Evolutionary conservation across 768 basidiomycete species (phyloP).

Genomic region (Russula abietina): DNA sequence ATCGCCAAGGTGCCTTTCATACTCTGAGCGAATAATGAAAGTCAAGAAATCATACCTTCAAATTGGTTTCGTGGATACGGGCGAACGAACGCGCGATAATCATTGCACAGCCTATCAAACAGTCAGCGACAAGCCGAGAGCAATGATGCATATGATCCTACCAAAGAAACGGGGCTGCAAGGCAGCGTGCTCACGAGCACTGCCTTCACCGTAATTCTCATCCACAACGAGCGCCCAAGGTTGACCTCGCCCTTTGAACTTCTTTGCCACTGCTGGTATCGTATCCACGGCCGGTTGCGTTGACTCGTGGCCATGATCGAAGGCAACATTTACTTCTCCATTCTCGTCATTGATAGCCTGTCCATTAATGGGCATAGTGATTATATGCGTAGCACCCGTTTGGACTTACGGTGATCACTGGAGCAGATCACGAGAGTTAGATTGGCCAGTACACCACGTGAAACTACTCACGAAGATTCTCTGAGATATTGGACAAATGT

Average conservation of each 20-base stretch:
- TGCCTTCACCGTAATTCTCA: slow-evolving; percentile 97
- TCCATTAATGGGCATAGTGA: slow-evolving; percentile 11
- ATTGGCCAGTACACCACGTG: background rate
- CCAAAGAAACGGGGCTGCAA: slow-evolving; percentile 94
- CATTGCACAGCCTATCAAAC: slow-evolving; percentile 64
- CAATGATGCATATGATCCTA: slow-evolving; percentile 28
- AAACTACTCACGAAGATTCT: slow-evolving; percentile 72
- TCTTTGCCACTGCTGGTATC: slow-evolving; percentile 87
- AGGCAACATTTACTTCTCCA: slow-evolving; percentile 86
- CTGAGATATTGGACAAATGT: slow-evolving; percentile 91
- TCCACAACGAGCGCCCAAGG: slow-evolving; percentile 94
- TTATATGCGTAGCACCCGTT: background rate
- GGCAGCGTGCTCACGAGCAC: slow-evolving; percentile 95
- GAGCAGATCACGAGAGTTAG: background rate
- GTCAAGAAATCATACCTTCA: slow-evolving; percentile 54
- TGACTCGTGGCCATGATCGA: slow-evolving; percentile 58
- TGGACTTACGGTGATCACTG: slow-evolving; percentile 73
- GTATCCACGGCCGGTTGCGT: slow-evolving; percentile 55
- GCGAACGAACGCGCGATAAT: slow-evolving; percentile 93
- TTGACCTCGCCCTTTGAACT: slow-evolving; percentile 72
- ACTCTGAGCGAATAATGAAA: background rate
- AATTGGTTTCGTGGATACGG: slow-evolving; percentile 95
- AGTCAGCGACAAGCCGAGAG: background rate
- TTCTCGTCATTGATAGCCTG: slow-evolving; percentile 92
- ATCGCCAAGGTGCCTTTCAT: background rate